Evolutionary conservation across 2,329 filamentous ascomycete species (phyloP), one percentile per base, ranked within the genome.

Genomic region (Clarireedia monteithiana): DNA sequence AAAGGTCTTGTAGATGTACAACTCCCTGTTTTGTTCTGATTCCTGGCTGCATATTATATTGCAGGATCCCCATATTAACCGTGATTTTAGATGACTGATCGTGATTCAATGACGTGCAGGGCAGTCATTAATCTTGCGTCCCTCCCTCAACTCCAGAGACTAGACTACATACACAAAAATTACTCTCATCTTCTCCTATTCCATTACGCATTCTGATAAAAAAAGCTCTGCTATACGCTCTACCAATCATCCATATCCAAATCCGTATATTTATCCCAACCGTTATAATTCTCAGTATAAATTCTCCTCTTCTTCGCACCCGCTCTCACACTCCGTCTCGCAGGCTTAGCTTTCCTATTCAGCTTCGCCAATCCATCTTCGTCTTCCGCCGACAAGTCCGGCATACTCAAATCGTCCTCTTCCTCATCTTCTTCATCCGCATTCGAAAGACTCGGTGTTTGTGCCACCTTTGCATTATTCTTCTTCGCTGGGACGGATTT

Each of bases 301-400:
- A 46, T 50, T n/a, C 47, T 55, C 7, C 45, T 55, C 56, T 62
- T 62, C n/a, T 59, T 61, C 24, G 53, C 59, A 20, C 34, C 56
- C 6, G 57, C 58, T 30, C 64, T 63, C 6, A 50, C 55, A 53
- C 62, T 65, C 36, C 63, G 61, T 55, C 62, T 56, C 15, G 58
- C 54, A 9, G 60, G 57, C 14, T 34, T 47, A 23, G 57, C 46
- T 36, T 34, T 40, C 9, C 42, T 57, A 9, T 34, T 23, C 6
- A 14, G 45, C 48, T 47, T 57, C 10, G 17, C n/a, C 20, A 47
- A 30, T 38, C 36, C 45, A 14, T 62, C 57, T 17, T 59, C 65
- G 23, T 70, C 67, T 39, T 60, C 67, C 46, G 69, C 68, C 45
- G 70, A 73, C 42, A 75, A 62, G 55, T 75, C 72, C 57, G 70